These are phyloP conservation scores for Nissolia schottii DNA, from an alignment of 306 rosid species.

Conservation along the genomic window DNA sequence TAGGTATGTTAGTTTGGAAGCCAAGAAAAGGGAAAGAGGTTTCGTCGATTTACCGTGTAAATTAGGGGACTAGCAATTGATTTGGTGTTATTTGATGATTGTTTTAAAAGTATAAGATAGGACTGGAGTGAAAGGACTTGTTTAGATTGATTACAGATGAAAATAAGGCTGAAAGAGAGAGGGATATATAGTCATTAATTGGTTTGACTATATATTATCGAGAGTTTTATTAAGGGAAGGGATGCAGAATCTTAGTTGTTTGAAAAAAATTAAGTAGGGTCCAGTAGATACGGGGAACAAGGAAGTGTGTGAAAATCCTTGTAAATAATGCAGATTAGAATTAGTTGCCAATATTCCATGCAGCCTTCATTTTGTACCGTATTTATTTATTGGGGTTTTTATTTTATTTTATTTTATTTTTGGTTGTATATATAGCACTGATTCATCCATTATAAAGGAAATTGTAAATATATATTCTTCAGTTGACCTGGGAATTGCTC, in stretches of 20 bases:
- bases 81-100: background rate
- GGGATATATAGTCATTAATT: background rate
- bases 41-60: background rate
- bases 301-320: conserved; percentile 2
- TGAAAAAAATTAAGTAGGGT: background rate
- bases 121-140: background rate
- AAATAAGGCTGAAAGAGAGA: conserved; percentile 6
- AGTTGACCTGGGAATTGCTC: background rate
- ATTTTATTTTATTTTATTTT: too few relatives aligned
- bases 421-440: conserved; percentile 21
- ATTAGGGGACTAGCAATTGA: background rate
- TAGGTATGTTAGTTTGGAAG: background rate
- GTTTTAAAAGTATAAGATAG: background rate
- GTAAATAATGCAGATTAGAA: background rate
- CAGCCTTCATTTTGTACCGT: background rate
- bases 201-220: background rate
- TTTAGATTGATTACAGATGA: conserved; percentile 2
- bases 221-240: background rate
- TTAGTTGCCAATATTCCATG: background rate
- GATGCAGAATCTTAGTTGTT: conserved; percentile 11
- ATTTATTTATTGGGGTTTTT: background rate
- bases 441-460: conserved; percentile 22
- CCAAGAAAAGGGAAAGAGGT: background rate
- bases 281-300: background rate
- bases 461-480: conserved; percentile 30